A percentile compares a stretch with the other conserved stretches of the same genome.
Evolutionary conservation across 176 grass and related monocot species (phyloP).

Genomic region (Coix lacrymajobi): DNA sequence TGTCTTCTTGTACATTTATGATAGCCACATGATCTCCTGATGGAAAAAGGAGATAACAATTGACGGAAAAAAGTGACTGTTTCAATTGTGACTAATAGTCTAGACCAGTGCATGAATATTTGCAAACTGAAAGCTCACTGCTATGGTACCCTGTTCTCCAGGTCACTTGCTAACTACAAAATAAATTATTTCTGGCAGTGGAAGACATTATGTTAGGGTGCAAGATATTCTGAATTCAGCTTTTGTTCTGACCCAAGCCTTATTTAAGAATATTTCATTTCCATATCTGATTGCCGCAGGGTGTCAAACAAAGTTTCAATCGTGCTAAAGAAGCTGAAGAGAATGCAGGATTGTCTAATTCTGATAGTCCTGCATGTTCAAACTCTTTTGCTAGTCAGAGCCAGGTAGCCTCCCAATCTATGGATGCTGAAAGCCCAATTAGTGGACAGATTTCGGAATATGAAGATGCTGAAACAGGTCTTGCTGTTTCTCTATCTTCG

Average conservation of each 20-base stretch:
- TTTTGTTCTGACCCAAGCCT: not conserved
- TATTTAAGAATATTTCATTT: slow-evolving; percentile 14
- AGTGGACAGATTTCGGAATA: slow-evolving; percentile 92
- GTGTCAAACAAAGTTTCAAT: slow-evolving; percentile 73
- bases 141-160: not conserved
- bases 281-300: slow-evolving; percentile 34
- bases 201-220: not conserved
- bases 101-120: not conserved
- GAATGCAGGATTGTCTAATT: slow-evolving; percentile 47
- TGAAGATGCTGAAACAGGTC: slow-evolving; percentile 99
- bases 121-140: not conserved
- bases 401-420: slow-evolving; percentile 71
- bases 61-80: not conserved
- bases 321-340: slow-evolving; percentile 81
- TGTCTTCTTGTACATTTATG: not conserved
- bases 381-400: slow-evolving; percentile 86
- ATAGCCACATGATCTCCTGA: not conserved
- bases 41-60: not conserved
- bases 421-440: slow-evolving; percentile 85
- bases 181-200: not conserved
- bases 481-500: slow-evolving; percentile 53
- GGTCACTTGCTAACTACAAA: not conserved
- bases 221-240: not conserved
- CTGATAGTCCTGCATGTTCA: slow-evolving; percentile 77
- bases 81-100: not conserved